These are phyloP conservation scores for Saturnispora quitensis DNA, from an alignment of 805 yeast genomes.

Conservation along the genomic window DNA sequence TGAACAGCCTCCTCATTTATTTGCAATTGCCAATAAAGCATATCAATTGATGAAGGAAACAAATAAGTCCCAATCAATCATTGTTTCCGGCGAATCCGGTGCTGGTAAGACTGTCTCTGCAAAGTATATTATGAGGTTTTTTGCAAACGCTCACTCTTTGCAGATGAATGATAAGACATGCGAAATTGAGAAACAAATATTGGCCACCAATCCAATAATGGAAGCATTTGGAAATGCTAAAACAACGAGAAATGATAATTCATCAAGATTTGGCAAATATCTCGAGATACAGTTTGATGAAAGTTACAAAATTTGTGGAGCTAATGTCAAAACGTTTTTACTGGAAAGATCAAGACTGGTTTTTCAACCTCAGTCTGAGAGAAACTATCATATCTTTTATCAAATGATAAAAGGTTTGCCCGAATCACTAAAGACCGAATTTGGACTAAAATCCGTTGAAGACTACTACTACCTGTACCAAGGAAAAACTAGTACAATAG, in stretches of 20 bases:
- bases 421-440: conserved; percentile 43
- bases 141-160: conserved; percentile 63
- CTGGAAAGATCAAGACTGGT: conserved; percentile 91
- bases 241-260: conserved; percentile 93
- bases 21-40: conserved; percentile 96
- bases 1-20: conserved; percentile 91
- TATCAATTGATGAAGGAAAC: conserved; percentile 86
- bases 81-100: conserved; percentile 97
- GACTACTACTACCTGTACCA: conserved; percentile 79
- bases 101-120: conserved; percentile 98
- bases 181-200: conserved; percentile 82
- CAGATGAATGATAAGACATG: conserved; percentile 47
- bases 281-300: conserved; percentile 80
- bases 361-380: conserved; percentile 77
- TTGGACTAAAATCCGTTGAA: conserved; percentile 53
- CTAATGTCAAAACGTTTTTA: conserved; percentile 83
- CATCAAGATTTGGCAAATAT: conserved; percentile 95
- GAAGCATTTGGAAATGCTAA: conserved; percentile 99
- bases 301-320: conserved; percentile 77
- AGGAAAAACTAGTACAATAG: conserved; percentile 63
- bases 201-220: conserved; percentile 95
- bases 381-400: conserved; percentile 92
- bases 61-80: conserved; percentile 81
- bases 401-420: conserved; percentile 73
- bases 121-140: conserved; percentile 93